Base-by-base conservation (phyloP, 2,329 filamentous ascomycete genomes). In the Trichoderma simmonsii region DNA sequence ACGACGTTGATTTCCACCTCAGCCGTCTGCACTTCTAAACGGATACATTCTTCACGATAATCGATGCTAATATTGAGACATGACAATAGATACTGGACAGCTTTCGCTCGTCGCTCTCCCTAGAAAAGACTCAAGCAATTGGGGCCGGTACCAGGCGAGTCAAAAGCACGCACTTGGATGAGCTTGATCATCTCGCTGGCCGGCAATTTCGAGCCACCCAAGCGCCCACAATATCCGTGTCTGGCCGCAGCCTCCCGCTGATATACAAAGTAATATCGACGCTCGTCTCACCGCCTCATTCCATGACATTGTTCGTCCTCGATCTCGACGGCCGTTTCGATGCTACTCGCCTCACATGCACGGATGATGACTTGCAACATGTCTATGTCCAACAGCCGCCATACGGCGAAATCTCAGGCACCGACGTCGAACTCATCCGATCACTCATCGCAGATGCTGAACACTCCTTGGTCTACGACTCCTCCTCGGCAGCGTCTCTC, bases 251-350 rank as follows among this genome's bases (percentile, higher is more conserved):
- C 72, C 81, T 88, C 14, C 85, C 87, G 0, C 81, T 91, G 9
- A 76, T 91, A 43, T 89, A 91, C 80, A 81, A 84, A 68, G 79
- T 91, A 4, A 78, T 89, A 28, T 86, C 86, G 4, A 82, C 82
- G 2, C 81, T 90, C 48, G 80, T 90, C n/a, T 79, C 83, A 0
- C 74, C 83, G 5, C 86, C 87, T 11, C 80, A 85, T 65, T 74
- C 76, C 36, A 86, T 87, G 76, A 80, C 86, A 7, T 77, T 91
- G 8, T 80, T 87, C 0, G 75, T 91, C 7, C 76, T 91, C 62
- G 89, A 91, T 75, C 77, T 86, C 2, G 87, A 89, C 60, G 81
- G 82, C 9, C 83, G 84, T 9, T 91, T 91, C 73, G 87, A 90
- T 72, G 79, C 84, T 2, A 85, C 84, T 7, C 81, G 84, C 2